A percentile compares a stretch with the other conserved stretches of the same genome.
phyloP scores from a whole-genome alignment of 371 early-diverging fungal genomes.

The Actinomortierella wolfii region DNA sequence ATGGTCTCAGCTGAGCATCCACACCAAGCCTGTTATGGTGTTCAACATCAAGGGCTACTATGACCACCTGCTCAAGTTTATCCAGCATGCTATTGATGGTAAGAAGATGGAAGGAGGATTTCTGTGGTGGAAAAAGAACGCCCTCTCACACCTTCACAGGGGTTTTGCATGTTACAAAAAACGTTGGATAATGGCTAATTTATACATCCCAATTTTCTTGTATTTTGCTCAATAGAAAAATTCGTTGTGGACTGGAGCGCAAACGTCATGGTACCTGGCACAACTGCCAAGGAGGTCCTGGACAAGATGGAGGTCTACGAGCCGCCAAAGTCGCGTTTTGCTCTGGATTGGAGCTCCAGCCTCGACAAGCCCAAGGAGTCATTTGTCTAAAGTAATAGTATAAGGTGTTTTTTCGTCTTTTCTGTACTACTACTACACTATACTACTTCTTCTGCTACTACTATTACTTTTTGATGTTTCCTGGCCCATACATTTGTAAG shows the following conservation, averaged over 20 bases:
- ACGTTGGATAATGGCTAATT: too few relatives aligned
- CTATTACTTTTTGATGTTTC: too few relatives aligned
- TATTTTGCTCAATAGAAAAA: slow-evolving; percentile 52
- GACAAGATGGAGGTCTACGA: slow-evolving; percentile 61
- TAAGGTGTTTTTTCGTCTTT: neutral
- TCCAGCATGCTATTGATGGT: slow-evolving; percentile 63
- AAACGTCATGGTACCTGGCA: slow-evolving; percentile 60
- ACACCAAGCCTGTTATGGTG: slow-evolving; percentile 75
- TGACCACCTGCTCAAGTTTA: slow-evolving; percentile 64
- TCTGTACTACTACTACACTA: neutral
- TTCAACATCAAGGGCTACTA: slow-evolving; percentile 80
- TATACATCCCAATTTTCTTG: too few relatives aligned
- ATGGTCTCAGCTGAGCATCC: slow-evolving; percentile 82
- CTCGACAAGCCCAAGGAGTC: slow-evolving; percentile 16
- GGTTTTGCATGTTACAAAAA: too few relatives aligned
- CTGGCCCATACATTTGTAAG: too few relatives aligned
- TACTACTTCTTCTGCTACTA: too few relatives aligned
- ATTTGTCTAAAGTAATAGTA: slow-evolving; percentile 17
- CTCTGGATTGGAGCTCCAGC: slow-evolving; percentile 55
- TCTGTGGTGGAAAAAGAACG: too few relatives aligned
- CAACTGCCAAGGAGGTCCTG: slow-evolving; percentile 63
- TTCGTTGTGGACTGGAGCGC: slow-evolving; percentile 56
- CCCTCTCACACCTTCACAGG: too few relatives aligned
- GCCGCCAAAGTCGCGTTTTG: slow-evolving; percentile 57
- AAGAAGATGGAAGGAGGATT: too few relatives aligned